phyloP scores from a whole-genome alignment of 2,329 filamentous ascomycete species.

The Monilinia polystroma region DNA sequence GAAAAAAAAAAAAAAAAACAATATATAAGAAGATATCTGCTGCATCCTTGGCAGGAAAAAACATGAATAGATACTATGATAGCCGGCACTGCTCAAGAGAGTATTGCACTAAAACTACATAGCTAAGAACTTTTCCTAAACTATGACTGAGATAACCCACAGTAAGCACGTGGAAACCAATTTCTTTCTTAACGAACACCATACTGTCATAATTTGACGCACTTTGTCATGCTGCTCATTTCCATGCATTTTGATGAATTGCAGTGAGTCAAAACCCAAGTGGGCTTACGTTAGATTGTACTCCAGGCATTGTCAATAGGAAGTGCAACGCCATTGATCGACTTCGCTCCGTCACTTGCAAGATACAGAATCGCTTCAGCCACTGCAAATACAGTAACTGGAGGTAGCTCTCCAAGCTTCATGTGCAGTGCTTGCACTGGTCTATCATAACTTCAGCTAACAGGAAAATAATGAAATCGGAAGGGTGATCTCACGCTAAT shows the following conservation, averaged over 20 bases:
- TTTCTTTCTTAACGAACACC: not conserved
- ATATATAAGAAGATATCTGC: not conserved
- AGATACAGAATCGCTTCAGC: slow-evolving; percentile 44
- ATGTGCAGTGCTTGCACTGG: slow-evolving; percentile 41
- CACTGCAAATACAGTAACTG: slow-evolving; percentile 40
- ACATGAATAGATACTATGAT: not conserved
- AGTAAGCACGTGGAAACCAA: not conserved
- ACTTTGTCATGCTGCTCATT: no score
- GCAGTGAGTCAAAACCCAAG: no score
- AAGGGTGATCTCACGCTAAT: not conserved
- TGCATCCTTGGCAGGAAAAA: slow-evolving; percentile 8
- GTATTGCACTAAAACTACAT: not conserved
- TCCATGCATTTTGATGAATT: not conserved
- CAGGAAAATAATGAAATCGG: no score
- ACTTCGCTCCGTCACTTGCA: slow-evolving; percentile 40
- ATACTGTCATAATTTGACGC: not conserved
- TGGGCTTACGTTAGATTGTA: slow-evolving; percentile 34
- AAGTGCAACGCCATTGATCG: slow-evolving; percentile 42
- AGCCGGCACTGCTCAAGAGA: no score
- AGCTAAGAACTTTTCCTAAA: not conserved
- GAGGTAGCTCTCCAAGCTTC: slow-evolving; percentile 27
- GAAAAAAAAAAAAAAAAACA: not conserved
- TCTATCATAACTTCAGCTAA: slow-evolving; percentile 23
- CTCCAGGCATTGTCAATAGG: slow-evolving; percentile 44
- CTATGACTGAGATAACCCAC: not conserved